Base-by-base conservation (phyloP, 371 early-diverging fungal species). In the Syncephalis fuscata region DNA sequence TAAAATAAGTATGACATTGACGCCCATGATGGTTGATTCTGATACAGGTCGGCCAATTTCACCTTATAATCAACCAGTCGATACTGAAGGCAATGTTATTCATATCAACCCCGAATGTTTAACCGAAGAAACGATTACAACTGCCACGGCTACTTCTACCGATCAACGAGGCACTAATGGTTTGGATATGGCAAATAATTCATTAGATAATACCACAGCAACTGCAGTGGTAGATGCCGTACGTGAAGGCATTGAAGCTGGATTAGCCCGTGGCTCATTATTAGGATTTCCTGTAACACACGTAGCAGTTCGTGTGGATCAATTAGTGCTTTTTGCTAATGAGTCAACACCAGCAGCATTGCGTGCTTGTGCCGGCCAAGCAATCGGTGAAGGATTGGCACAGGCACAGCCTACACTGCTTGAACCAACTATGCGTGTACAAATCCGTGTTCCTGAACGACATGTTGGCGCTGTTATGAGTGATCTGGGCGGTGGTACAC, bases 401-500 rank as follows among this genome's bases (percentile, higher is more conserved):
- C 58, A 61, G 24, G 71, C 74, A n/a, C 38, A 43, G 5, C 73
- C 80, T 8, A 68, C 65, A 23, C 54, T 94, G 41, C 60, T 91
- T 2, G 91, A 95, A 54, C 96, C 96, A 9, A 71, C 91, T 54
- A 92, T 93, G 82, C 69, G 76, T 39, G 77, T 90, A 0, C 55
- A 61, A 10, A 73, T 93, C 4, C 64, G 69, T 32, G 78, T 86
- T 9, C 76, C 82, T 1, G 82, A 76, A 45, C 60, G 69, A 23
- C 66, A 79, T 55, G 72, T 92, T 10, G 96, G 96, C 3, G 57
- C 62, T 2, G 82, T 92, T 7, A 68, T 88, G 1, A 69, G 80
- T 39, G 91, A 93, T 54, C 55, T 95, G 27, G 80, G 74, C 20
- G 63, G 69, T n/a, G 81, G 78, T 2, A 70, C 71, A 4, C 71